phyloP scores from a whole-genome alignment of 2,329 filamentous ascomycete species.

The Rutstroemia sp. region DNA sequence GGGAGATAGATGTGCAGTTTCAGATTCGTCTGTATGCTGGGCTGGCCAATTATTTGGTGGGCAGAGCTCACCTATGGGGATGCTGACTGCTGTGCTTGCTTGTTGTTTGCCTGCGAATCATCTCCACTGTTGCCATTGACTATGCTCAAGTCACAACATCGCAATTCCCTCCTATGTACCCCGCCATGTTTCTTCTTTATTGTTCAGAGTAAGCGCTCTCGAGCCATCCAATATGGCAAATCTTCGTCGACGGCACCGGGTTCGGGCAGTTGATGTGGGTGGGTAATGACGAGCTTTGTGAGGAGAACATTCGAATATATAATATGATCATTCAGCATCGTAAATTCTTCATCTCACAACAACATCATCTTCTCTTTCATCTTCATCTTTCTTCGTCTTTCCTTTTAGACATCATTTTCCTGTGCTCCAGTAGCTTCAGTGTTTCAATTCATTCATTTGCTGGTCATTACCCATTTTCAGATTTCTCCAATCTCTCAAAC shows the following conservation, averaged over 20 bases:
- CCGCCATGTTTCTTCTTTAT: not conserved
- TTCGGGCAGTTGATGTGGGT: not conserved
- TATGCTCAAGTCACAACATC: not conserved
- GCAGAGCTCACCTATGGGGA: not conserved
- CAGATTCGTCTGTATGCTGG: not conserved
- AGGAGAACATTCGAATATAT: not conserved
- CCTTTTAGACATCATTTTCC: not conserved
- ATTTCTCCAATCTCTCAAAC: not conserved
- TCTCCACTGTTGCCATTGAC: not conserved
- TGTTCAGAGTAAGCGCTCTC: not conserved
- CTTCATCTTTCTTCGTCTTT: not conserved
- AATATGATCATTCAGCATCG: not conserved
- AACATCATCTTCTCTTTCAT: not conserved
- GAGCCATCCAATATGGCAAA: not conserved
- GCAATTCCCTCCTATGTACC: not conserved
- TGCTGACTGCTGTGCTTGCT: not conserved
- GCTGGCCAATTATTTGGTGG: not conserved
- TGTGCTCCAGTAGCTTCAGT: not conserved
- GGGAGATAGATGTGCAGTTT: not conserved
- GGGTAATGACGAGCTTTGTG: not conserved
- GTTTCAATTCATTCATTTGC: not conserved
- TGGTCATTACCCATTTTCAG: not conserved
- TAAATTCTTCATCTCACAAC: not conserved
- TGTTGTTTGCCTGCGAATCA: not conserved
- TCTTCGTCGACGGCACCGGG: not conserved